phyloP scores from a whole-genome alignment of 192 early-diverging fungal species.

The Backusella tuberculispora region DNA sequence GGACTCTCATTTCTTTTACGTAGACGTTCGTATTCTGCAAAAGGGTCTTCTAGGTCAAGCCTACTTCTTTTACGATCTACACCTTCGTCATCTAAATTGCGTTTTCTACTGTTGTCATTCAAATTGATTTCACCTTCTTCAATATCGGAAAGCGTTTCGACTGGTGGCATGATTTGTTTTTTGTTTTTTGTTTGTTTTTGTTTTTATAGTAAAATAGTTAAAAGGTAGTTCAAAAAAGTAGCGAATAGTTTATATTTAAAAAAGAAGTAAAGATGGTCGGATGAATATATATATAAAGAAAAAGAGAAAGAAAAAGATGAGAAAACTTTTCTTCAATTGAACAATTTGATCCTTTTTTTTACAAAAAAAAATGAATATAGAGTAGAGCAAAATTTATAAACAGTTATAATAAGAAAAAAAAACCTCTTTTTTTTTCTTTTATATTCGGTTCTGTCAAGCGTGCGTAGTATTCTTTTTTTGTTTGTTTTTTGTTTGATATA shows the following conservation, averaged over 20 bases:
- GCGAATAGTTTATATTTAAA: background rate
- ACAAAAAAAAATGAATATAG: background rate
- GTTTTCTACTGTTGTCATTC: background rate
- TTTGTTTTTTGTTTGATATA: too few relatives aligned
- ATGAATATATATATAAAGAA: background rate
- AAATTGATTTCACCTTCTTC: constrained; percentile 24
- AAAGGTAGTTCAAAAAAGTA: background rate
- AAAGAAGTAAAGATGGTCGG: background rate
- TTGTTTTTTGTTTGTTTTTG: background rate
- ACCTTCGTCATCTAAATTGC: background rate
- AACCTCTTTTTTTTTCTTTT: background rate
- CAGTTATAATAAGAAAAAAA: constrained; percentile 8
- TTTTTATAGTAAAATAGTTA: background rate
- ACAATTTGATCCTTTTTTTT: background rate
- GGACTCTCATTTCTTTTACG: background rate
- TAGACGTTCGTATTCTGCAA: constrained; percentile 21
- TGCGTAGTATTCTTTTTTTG: too few relatives aligned
- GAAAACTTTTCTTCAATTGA: constrained; percentile 1
- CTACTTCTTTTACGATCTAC: background rate
- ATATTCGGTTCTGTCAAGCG: too few relatives aligned
- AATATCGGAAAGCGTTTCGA: constrained; percentile 8
- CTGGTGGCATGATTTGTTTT: background rate
- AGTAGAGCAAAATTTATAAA: background rate
- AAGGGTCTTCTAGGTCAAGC: constrained; percentile 15
- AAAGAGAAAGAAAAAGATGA: background rate